phyloP scores from a whole-genome alignment of 495 filamentous ascomycete species.

The Echria macrotheca region DNA sequence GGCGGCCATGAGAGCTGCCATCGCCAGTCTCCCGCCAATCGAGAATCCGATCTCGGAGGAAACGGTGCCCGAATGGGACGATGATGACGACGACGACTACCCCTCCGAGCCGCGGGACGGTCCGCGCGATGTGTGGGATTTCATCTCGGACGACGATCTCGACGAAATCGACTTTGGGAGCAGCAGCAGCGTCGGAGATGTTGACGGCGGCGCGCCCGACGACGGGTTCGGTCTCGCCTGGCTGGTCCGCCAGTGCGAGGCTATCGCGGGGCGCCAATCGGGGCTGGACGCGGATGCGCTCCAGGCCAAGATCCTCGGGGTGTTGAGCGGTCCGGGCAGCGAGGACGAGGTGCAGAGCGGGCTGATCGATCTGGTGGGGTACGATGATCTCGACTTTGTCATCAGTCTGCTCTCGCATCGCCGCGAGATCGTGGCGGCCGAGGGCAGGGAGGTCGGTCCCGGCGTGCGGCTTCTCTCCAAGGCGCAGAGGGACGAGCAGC shows the following conservation, averaged over 20 bases:
- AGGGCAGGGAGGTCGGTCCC: slow-evolving; percentile 31
- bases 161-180: slow-evolving; percentile 42
- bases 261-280: slow-evolving; percentile 52
- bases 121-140: slow-evolving; percentile 83
- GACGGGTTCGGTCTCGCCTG: slow-evolving; percentile 47
- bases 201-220: slow-evolving; percentile 32
- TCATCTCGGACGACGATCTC: slow-evolving; percentile 66
- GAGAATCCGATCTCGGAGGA: slow-evolving; percentile 12
- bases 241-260: slow-evolving; percentile 60
- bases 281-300: slow-evolving; percentile 59
- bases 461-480: slow-evolving; percentile 62
- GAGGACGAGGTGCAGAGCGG: slow-evolving; percentile 85
- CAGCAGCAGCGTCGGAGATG: too few relatives aligned
- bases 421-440: slow-evolving; percentile 47
- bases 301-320: slow-evolving; percentile 63
- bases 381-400: slow-evolving; percentile 84
- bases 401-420: slow-evolving; percentile 75
- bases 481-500: slow-evolving; percentile 68
- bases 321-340: slow-evolving; percentile 57
- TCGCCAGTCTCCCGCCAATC: slow-evolving; percentile 29
- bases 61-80: slow-evolving; percentile 18
- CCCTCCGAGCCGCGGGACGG: slow-evolving; percentile 57
- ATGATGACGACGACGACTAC: slow-evolving; percentile 52
- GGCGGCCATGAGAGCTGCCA: slow-evolving; percentile 42
- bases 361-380: slow-evolving; percentile 87